Conservation (phyloP, 2,329 filamentous ascomycete species). For the Trichophyton schoenleinii region DNA sequence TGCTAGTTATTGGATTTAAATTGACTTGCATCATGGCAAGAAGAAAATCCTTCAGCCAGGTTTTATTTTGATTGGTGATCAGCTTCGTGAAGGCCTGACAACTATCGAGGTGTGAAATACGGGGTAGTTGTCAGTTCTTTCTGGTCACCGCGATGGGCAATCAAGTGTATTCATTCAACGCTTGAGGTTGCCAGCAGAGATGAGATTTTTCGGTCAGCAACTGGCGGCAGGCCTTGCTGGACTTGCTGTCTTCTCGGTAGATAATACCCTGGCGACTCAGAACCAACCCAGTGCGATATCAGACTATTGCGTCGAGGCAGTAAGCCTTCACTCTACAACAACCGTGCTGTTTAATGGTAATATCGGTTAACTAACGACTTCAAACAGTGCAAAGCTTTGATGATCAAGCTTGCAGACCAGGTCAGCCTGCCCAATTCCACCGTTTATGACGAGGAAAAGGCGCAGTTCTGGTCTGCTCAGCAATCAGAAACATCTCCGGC, state of each 20-base stretch:
- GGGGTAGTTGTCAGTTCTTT: no score
- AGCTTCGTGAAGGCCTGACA: no score
- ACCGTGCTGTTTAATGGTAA: no score
- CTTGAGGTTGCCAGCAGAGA: background rate
- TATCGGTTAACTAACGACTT: background rate
- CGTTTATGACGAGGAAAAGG: background rate
- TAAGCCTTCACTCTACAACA: background rate
- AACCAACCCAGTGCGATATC: background rate
- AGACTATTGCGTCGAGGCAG: background rate
- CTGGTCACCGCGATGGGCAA: no score
- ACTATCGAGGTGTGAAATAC: no score
- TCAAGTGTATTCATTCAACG: no score
- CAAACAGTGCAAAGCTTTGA: background rate
- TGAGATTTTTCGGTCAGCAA: background rate
- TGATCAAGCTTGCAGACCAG: background rate
- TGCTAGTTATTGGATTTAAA: no score
- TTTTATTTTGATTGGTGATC: no score
- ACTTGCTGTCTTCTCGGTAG: background rate
- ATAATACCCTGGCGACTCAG: background rate
- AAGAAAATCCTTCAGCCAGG: no score
- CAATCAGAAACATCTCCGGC: conserved; percentile 23
- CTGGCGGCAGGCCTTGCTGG: background rate
- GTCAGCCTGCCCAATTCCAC: background rate
- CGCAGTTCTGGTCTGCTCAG: conserved; percentile 24
- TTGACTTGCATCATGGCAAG: no score